Conservation (phyloP, 306 rosid genomes). For the Pueraria montana region DNA sequence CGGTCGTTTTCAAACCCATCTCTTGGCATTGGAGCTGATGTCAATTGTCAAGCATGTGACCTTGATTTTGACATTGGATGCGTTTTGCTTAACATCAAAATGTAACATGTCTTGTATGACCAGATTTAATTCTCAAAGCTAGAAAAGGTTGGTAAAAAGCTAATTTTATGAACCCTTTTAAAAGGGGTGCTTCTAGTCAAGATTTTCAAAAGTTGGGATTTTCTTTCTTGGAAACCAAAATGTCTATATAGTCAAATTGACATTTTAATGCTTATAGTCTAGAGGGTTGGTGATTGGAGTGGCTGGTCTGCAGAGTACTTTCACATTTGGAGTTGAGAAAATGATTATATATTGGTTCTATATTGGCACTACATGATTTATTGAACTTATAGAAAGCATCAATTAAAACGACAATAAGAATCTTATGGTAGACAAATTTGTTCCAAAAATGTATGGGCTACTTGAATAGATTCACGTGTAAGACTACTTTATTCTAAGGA, state of each 20-base stretch:
- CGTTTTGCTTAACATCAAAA: slow-evolving; percentile 30
- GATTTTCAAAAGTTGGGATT: slow-evolving; percentile 26
- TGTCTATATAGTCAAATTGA: slow-evolving; percentile 12
- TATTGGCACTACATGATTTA: not conserved
- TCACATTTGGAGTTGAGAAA: not conserved
- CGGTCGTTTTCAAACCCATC: slow-evolving; percentile 49
- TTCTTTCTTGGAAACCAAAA: slow-evolving; percentile 38
- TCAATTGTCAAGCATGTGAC: slow-evolving; percentile 41
- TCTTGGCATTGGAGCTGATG: slow-evolving; percentile 46
- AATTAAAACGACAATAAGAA: slow-evolving; percentile 33
- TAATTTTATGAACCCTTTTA: slow-evolving; percentile 38
- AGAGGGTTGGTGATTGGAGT: slow-evolving; percentile 20
- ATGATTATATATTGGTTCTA: not conserved
- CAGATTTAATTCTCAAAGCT: slow-evolving; percentile 4
- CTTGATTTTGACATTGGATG: slow-evolving; percentile 51
- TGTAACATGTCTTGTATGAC: slow-evolving; percentile 22
- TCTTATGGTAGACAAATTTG: slow-evolving; percentile 7
- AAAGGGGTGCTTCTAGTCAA: slow-evolving; percentile 20
- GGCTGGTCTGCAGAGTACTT: not conserved
- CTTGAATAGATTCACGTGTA: slow-evolving; percentile 46
- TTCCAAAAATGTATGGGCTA: slow-evolving; percentile 36
- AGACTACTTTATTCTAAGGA: slow-evolving; percentile 52
- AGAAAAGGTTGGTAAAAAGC: slow-evolving; percentile 33
- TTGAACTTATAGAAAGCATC: slow-evolving; percentile 12
- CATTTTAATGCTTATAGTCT: slow-evolving; percentile 25